Evolutionary conservation across 176 grass and related monocot species (phyloP), one percentile per base, ranked within the genome.

Genomic region (Metroxylon sagu): DNA sequence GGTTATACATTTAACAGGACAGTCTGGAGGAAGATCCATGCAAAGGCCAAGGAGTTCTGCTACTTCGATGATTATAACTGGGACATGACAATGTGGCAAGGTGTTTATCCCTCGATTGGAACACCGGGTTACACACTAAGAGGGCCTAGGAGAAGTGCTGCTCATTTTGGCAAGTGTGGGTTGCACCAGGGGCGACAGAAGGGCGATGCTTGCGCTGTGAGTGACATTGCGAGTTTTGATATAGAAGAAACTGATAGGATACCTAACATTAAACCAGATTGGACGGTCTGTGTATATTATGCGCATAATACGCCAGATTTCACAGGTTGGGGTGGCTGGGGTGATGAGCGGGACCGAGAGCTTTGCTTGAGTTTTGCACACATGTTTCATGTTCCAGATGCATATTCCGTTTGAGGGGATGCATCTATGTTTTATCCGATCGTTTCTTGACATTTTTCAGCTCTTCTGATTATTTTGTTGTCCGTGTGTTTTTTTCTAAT

Each of bases 241-340:
- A 31, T 91, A 16, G 80, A 90, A 57, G 87, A 74, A 62, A 30
- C 25, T 0, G 87, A 97, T 56, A 83, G 71, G 60, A 75, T 82
- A 67, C 72, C 78, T 60, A 90, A 97, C 54, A 87, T 97, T 25
- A 88, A 88, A 73, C 30, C 71, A 49, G 62, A 88, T 54, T 97
- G 92, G 92, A 66, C 71, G 12, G 87, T 90, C 14, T 77, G 70
- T n/a, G 29, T 88, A 50, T 97, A 97, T 69, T 75, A 85, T 59
- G 83, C n/a, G n/a, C n/a, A n/a, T n/a, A n/a, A n/a, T n/a, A n/a
- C n/a, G n/a, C n/a, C 87, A 27, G 92, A 87, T 72, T 97, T 97
- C 61, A 90, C 82, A 70, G 92, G 92, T 85, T 97, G 92, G 92
- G 92, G 92, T 52, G 92, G 92, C n/a, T 97, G 92, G 92, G 87